Evolutionary conservation across 495 filamentous ascomycete genomes (phyloP), one percentile per base, ranked within the genome.

Genomic region (Podospora bellae-mahoneyi): DNA sequence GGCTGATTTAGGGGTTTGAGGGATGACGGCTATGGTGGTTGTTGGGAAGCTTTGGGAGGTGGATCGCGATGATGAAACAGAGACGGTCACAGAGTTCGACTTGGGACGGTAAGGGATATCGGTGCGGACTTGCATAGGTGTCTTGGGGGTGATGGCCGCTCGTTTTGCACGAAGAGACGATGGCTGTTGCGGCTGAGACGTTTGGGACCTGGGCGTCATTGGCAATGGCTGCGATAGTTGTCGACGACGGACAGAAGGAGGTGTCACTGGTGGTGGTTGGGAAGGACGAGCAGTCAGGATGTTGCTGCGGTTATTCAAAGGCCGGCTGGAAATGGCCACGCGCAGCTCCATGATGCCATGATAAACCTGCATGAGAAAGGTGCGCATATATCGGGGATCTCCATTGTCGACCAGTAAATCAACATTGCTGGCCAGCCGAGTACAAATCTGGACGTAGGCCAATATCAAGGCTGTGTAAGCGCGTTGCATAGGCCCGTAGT

Each of bases 341-440:
- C 82, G 88, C 53, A 92, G 77, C 73, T 96, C 92, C 68, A 91
- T 85, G 27, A 91, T 83, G 68, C 90, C 90, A 30, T 91, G 89
- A 74, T 90, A 94, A 15, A 94, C 80, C 71, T 89, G 87, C 66
- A 94, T 82, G 79, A 96, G 84, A 57, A 94, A 80, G 0, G 88
- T 92, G 9, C 93, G 88, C 63, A 94, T 85, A 72, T 93, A 92
- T 19, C 88, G 85, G 6, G 87, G 84, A 72, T 96, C 91, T 19
- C 86, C 87, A 68, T 91, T 88, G 58, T 87, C 81, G 20, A 92
- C 85, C 32, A 94, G 87, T 13, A 88, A 86, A 28, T 86, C 81
- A 58, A 90, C 83, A 63, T 87, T 90, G 67, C 86, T 83, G 67
- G 86, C 84, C 20, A 95, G 78, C 16, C 91, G 85, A 13, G 83